Base-by-base conservation (phyloP, 306 rosid species). In the Vachellia collinsii region DNA sequence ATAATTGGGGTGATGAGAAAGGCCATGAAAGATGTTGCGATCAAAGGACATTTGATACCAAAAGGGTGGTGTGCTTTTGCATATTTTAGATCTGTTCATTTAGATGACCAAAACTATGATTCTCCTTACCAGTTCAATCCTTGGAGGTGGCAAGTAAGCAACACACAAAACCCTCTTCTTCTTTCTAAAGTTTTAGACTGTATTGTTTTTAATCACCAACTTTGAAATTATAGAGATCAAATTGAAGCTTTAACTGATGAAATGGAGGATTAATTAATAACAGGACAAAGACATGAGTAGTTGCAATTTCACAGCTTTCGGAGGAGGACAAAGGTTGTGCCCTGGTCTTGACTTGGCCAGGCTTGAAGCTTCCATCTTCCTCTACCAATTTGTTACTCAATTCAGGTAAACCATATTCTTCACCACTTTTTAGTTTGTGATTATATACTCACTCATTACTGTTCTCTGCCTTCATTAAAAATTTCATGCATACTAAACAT, bases 341-440 rank as follows among this genome's bases (percentile, higher is more conserved):
- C 99, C 99, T 64, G 99, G 99, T n/a, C 89, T 90, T 87, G 99
- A 95, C 82, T 87, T 95, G 81, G 99, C 99, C 20, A 91, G 98
- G 86, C 80, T 95, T 63, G 97, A 95, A 85, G 90, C 95, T 86
- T 91, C 99, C 48, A 88, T 95, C 74, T 95, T 95, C 78, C 75
- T 95, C 14, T 93, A 95, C 77, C 94, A 93, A 80, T 86, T 95
- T 48, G 92, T 95, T 77, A 95, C 99, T 85, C 88, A 85, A 69
- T 95, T 95, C 89, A 91, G 96, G 99, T 93, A 85, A 85, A 67
- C 43, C 1, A 11, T 29, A 19, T 17, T 22, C 1, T 59, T 22
- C 38, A 3, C 1, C 65, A 10, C 17, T 11, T 59, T 59, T 25
- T 59, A 11, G 14, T 22, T 11, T 0, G 1, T 59, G 37, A 59